phyloP scores from a whole-genome alignment of 441 rosid species.

The Erodium moschatum region DNA sequence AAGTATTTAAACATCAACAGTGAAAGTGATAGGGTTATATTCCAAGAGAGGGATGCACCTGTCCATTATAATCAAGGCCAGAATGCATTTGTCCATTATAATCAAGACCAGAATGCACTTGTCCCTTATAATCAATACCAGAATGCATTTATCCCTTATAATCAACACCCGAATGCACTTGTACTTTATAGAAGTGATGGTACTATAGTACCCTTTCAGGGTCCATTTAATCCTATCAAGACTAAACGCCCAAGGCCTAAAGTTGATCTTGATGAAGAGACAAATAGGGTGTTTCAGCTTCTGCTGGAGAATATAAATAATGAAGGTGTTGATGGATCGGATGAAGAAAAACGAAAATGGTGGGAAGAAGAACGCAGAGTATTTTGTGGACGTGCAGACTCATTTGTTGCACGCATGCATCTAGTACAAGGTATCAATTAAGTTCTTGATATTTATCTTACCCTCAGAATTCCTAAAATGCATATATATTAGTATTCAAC shows the following conservation, averaged over 20 bases:
- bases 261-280: constrained; percentile 81
- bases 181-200: constrained; percentile 48
- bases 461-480: constrained; percentile 17
- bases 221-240: constrained; percentile 24
- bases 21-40: constrained; percentile 25
- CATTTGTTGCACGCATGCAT: constrained; percentile 95
- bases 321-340: constrained; percentile 42
- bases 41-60: constrained; percentile 39
- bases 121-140: too few species aligned
- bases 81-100: too few species aligned
- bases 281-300: constrained; percentile 75
- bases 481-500: constrained; percentile 3
- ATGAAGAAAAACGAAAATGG: constrained; percentile 40
- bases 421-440: constrained; percentile 70
- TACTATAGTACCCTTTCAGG: constrained; percentile 39
- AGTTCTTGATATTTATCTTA: constrained; percentile 10
- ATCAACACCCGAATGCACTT: constrained; percentile 42
- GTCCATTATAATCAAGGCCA: constrained; percentile 19
- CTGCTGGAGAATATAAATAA: constrained; percentile 63
- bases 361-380: constrained; percentile 88
- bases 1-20: constrained; percentile 38
- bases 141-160: constrained; percentile 18
- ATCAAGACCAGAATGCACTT: too few species aligned
- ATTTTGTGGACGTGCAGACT: constrained; percentile 68
- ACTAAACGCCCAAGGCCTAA: constrained; percentile 66